Conservation (phyloP, 2,329 filamentous ascomycete species). For the Pyrenophora tritici-repentis region DNA sequence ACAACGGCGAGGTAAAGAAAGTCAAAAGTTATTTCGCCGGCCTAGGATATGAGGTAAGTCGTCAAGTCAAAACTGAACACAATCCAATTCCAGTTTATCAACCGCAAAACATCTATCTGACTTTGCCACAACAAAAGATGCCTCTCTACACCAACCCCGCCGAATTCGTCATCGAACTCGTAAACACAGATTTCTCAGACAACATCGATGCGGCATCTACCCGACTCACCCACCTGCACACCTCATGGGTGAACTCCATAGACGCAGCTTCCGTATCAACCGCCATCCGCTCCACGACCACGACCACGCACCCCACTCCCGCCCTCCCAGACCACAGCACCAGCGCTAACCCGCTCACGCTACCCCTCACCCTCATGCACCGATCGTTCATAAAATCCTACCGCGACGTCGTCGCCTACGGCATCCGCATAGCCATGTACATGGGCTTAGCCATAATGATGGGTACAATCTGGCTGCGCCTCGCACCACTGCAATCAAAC, state of each 20-base stretch:
- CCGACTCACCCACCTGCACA: constrained; percentile 60
- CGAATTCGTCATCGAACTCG: constrained; percentile 76
- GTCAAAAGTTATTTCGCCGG: constrained; percentile 67
- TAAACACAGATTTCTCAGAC: constrained; percentile 75
- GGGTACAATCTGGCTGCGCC: constrained; percentile 83
- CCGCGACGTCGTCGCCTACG: constrained; percentile 82
- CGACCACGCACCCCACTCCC: not conserved
- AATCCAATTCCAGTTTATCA: no score
- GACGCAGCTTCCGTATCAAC: constrained; percentile 36
- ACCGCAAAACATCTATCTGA: no score
- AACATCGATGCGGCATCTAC: constrained; percentile 55
- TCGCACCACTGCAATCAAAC: constrained; percentile 69
- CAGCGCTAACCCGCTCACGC: constrained; percentile 53
- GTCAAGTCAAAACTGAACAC: no score
- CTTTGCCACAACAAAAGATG: no score
- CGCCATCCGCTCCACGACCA: constrained; percentile 30
- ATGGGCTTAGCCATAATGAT: constrained; percentile 80
- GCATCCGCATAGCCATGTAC: constrained; percentile 83
- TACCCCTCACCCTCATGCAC: constrained; percentile 71
- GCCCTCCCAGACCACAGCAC: not conserved
- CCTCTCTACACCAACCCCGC: constrained; percentile 77
- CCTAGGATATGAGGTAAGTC: constrained; percentile 55
- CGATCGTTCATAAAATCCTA: constrained; percentile 83
- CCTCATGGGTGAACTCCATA: constrained; percentile 60
- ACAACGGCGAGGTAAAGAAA: constrained; percentile 67